Base-by-base conservation (phyloP, 2,329 filamentous ascomycete genomes). In the Metarhizium humberi region DNA sequence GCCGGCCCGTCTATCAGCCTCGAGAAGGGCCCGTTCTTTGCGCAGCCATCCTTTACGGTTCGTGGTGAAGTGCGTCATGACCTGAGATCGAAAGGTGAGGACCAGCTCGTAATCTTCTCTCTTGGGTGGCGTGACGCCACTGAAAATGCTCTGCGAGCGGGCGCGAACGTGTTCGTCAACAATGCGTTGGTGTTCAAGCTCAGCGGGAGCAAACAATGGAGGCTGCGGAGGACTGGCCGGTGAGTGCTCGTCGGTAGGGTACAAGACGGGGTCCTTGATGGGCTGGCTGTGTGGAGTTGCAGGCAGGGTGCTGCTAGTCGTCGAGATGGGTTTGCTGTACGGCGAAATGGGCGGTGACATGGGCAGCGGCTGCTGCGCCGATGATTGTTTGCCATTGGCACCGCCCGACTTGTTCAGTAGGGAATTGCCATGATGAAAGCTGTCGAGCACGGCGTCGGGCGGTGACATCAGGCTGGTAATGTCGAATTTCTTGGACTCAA, bases 401-500 rank as follows among this genome's bases (percentile, higher is more conserved):
- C 46, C 47, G 34, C 52, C 55, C 8, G 42, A 56, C 43, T 55
- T 57, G 14, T 50, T 48, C 45, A 40, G 7, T 3, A 36, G n/a
- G 63, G 56, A 43, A 36, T 30, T 20, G 36, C 45, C 45, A 20
- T 72, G 69, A 50, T 62, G 68, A 65, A 84, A 85, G 61, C 68
- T 80, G 59, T 85, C 81, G 51, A 73, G 75, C 38, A 74, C 66
- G n/a, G 73, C 72, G 42, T 84, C 81, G 25, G 82, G 82, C 36
- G 82, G 82, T 25, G 82, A 85, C 77, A 85, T 83, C 56, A 85
- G 71, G 58, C 73, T 83, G 70, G 67, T 76, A 60, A 80, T 78
- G 58, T 77, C 73, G 53, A 76, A 62, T 60, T 77, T 78, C 64
- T 73, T 77, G 4, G 60, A 36, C 25, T 60, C 60, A 52, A 62